Base-by-base conservation (phyloP, 2,329 filamentous ascomycete genomes). In the Colletotrichum sp. region DNA sequence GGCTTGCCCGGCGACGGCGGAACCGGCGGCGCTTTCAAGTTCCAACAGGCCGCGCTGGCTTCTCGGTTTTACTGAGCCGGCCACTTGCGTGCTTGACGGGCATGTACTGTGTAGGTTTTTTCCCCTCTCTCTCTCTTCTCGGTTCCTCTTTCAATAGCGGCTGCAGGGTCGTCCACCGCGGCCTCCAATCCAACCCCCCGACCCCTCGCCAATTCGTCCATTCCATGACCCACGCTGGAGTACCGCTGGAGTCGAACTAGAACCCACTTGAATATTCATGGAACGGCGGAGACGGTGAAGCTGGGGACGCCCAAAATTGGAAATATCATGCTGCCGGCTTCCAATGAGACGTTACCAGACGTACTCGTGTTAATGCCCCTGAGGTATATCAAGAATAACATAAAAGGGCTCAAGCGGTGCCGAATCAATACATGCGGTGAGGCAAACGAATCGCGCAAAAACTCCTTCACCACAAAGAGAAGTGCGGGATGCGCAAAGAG, bases 71-170 rank as follows among this genome's bases (percentile, higher is more conserved):
- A 34, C 26, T 69, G 67, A 21, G n/a, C 21, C 49, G 36, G 64
- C 57, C 57, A 62, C 34, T 65, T 69, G 64, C 63, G 39, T 73
- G 57, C 70, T 76, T 13, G 36, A 52, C 36, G 60, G 32, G 21
- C 15, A 24, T 59, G 66, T 44, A 36, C 36, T 8, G 26, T 1
- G n/a, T 52, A 49, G n/a, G 3, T 32, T 15, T 66, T 28, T 44
- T 30, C 2, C 28, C 2, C 24, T 18, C 1, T 16, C 32, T n/a
- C 57, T 24, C 36, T 62, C 60, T 70, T 62, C 75, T 57, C n/a
- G 55, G 55, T 32, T 68, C 63, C 44, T 64, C 70, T 70, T 75
- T 72, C 75, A 77, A 77, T 75, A 71, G 71, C 67, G 71, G 65
- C 71, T 77, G 71, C 71, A 75, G 60, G 75, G 75, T 69, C 75